These are phyloP conservation scores for Nemania sp. DNA, from an alignment of 2,329 filamentous ascomycete species.

Conservation along the genomic window DNA sequence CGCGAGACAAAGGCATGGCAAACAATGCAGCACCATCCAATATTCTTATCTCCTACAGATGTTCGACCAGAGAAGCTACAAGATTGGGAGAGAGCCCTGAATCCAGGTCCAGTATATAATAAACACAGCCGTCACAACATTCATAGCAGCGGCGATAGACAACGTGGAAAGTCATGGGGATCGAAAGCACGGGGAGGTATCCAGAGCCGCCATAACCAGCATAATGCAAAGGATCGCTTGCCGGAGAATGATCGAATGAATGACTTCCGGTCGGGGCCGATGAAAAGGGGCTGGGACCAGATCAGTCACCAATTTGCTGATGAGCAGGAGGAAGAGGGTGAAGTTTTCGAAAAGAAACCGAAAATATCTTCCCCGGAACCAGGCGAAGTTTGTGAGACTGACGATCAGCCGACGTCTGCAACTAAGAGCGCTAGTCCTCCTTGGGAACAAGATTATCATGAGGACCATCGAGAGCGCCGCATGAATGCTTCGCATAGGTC, in stretches of 20 bases:
- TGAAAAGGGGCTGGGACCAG: slow-evolving; percentile 31
- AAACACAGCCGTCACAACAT: slow-evolving; percentile 26
- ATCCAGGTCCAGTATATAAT: slow-evolving; percentile 16
- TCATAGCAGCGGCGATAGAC: slow-evolving; percentile 4
- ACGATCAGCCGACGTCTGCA: slow-evolving; percentile 15
- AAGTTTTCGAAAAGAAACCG: slow-evolving; percentile 20
- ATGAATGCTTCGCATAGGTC: slow-evolving; percentile 1
- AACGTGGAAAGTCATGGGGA: slow-evolving; percentile 20
- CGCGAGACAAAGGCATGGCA: slow-evolving; percentile 40
- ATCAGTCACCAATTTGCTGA: slow-evolving; percentile 1
- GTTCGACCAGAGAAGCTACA: slow-evolving; percentile 28
- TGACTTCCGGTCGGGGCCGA: slow-evolving; percentile 11
- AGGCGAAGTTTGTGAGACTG: slow-evolving; percentile 31
- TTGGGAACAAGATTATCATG: slow-evolving; percentile 10
- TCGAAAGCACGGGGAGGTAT: slow-evolving; percentile 1
- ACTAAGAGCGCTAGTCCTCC: slow-evolving; percentile 11
- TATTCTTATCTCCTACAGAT: slow-evolving; percentile 32
- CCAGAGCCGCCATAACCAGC: slow-evolving; percentile 3
- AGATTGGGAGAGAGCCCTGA: slow-evolving; percentile 28
- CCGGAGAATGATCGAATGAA: slow-evolving; percentile 2
- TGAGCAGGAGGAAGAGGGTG: neutral
- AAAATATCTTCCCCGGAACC: slow-evolving; percentile 34
- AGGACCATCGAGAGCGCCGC: neutral
- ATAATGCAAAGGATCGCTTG: slow-evolving; percentile 8
- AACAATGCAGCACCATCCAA: slow-evolving; percentile 36